These are phyloP conservation scores for Sphagnurus paluster DNA, from an alignment of 1,284 basidiomycete species.

Conservation along the genomic window DNA sequence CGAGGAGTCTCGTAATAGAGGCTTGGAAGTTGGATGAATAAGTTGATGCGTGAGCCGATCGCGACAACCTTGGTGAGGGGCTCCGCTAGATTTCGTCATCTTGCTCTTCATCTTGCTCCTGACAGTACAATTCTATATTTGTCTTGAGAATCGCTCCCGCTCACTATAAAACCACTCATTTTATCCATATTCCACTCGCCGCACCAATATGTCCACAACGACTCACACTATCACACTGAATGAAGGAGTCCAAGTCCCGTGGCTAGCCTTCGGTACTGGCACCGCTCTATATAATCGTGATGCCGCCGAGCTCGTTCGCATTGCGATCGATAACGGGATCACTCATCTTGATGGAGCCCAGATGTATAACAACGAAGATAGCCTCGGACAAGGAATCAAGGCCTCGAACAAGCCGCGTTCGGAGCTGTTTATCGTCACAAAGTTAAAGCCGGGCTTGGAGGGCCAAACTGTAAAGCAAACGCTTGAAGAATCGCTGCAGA, in stretches of 20 bases:
- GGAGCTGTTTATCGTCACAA: slow-evolving; percentile 68
- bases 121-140: no score
- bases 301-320: slow-evolving; percentile 45
- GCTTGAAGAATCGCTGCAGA: slow-evolving; percentile 54
- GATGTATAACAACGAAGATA: slow-evolving; percentile 61
- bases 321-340: slow-evolving; percentile 62
- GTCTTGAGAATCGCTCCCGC: no score
- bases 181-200: neutral
- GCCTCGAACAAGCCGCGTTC: slow-evolving; percentile 54
- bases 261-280: slow-evolving; percentile 72
- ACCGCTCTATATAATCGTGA: slow-evolving; percentile 58
- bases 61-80: no score
- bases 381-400: slow-evolving; percentile 52
- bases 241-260: slow-evolving; percentile 57
- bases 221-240: slow-evolving; percentile 50
- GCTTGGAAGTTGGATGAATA: no score
- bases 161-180: neutral
- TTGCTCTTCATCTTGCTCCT: no score
- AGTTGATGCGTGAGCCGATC: no score
- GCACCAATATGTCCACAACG: slow-evolving; percentile 2
- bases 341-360: slow-evolving; percentile 77
- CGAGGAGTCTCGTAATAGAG: no score
- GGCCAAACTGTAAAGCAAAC: slow-evolving; percentile 51
- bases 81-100: no score
- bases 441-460: slow-evolving; percentile 40